phyloP scores from a whole-genome alignment of 2,329 filamentous ascomycete genomes.

The Hypoxylon sp. region DNA sequence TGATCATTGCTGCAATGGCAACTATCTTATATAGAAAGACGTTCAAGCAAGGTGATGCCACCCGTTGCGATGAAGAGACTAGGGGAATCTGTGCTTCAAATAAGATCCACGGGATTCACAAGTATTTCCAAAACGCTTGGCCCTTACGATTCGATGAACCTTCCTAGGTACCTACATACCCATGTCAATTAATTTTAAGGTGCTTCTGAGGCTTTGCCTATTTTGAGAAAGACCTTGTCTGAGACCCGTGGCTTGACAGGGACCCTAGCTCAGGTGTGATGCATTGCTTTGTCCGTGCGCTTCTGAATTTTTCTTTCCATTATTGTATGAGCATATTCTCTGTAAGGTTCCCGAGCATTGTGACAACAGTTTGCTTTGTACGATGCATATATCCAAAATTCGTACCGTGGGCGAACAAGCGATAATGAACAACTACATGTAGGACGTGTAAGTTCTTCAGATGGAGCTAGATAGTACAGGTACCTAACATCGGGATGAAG shows the following conservation, averaged over 20 bases:
- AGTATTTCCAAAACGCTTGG: constrained; percentile 24
- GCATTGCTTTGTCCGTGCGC: constrained; percentile 13
- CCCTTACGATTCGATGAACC: constrained; percentile 36
- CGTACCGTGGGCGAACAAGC: background rate
- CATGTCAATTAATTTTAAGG: constrained; percentile 49
- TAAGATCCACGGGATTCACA: constrained; percentile 25
- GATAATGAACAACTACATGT: background rate
- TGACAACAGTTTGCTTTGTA: constrained; percentile 11
- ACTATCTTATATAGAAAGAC: constrained; percentile 10
- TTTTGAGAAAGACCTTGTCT: constrained; percentile 33
- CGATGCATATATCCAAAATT: background rate
- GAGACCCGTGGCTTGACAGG: constrained; percentile 35
- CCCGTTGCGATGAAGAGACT: constrained; percentile 8
- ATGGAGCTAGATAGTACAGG: background rate
- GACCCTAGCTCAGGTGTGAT: constrained; percentile 25
- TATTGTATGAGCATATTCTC: background rate
- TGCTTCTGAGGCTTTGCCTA: constrained; percentile 44
- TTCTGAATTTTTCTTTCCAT: constrained; percentile 8
- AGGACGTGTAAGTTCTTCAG: constrained; percentile 8
- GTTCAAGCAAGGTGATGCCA: constrained; percentile 12
- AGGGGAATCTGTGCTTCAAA: constrained; percentile 25
- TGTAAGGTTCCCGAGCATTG: constrained; percentile 5
- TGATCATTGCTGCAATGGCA: constrained; percentile 27
- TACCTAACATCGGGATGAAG: constrained; percentile 15
- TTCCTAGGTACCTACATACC: too few relatives aligned